Conservation (phyloP, 805 yeast species). For the Monosporozyma solicola region DNA sequence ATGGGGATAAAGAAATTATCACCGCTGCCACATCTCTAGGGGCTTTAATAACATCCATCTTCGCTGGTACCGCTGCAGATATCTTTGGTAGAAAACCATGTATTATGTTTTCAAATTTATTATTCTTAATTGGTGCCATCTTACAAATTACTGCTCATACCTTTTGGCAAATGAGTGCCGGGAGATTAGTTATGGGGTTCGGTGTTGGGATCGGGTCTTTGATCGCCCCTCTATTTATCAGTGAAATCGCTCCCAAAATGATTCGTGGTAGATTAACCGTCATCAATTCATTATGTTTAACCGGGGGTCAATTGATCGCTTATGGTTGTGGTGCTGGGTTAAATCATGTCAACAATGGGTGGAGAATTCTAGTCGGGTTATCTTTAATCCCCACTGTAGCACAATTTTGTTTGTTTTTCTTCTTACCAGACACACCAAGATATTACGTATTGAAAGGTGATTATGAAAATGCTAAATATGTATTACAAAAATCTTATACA, state of each 20-base stretch:
- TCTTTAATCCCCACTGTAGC: conserved; percentile 78
- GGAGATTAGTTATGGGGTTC: conserved; percentile 88
- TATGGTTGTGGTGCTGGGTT: conserved; percentile 91
- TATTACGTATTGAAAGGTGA: conserved; percentile 67
- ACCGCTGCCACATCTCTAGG: conserved; percentile 95
- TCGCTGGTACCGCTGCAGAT: conserved; percentile 81
- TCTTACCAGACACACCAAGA: conserved; percentile 94
- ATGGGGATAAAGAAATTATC: conserved; percentile 79
- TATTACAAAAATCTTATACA: conserved; percentile 53
- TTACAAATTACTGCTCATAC: conserved; percentile 74
- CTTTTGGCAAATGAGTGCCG: conserved; percentile 87
- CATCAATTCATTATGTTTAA: conserved; percentile 78
- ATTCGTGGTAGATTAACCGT: conserved; percentile 89
- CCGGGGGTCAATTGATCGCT: conserved; percentile 92
- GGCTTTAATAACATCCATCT: conserved; percentile 68
- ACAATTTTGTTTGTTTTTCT: conserved; percentile 68
- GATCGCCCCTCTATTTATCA: conserved; percentile 86
- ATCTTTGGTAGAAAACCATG: conserved; percentile 77
- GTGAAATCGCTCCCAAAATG: conserved; percentile 86
- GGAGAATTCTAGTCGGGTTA: conserved; percentile 88
- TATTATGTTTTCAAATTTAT: conserved; percentile 68
- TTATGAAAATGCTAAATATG: conserved; percentile 54
- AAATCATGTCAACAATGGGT: conserved; percentile 64
- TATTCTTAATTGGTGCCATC: conserved; percentile 78
- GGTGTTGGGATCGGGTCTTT: conserved; percentile 95